A percentile compares a stretch with the other conserved stretches of the same genome.
These are phyloP conservation scores for Escallonia herrerae DNA, from an alignment of 129 eudicot species.

Conservation along the genomic window DNA sequence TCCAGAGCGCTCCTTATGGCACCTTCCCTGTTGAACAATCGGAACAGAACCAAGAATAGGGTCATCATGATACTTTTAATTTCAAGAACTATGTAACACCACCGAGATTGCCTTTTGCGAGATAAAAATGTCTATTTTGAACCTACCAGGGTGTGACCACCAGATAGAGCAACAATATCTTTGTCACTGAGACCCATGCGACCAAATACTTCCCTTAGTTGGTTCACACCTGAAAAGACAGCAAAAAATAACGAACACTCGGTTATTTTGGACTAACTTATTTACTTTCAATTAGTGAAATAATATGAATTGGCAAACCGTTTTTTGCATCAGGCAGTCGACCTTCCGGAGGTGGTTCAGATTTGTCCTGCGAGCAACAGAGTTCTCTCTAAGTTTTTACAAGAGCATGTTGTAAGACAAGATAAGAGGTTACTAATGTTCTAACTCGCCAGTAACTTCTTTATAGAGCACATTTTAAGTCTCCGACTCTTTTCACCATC, in stretches of 20 bases:
- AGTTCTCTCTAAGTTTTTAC: not conserved
- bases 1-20: slow-evolving; percentile 82
- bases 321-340: slow-evolving; percentile 76
- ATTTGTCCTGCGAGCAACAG: slow-evolving; percentile 50
- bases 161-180: slow-evolving; percentile 80
- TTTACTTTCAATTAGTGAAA: not conserved
- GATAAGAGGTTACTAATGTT: not conserved
- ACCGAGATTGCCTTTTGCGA: not conserved
- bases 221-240: slow-evolving; percentile 43
- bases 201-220: slow-evolving; percentile 56
- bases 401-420: not conserved
- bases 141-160: slow-evolving; percentile 73
- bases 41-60: not conserved
- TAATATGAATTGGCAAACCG: slow-evolving; percentile 25
- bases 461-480: not conserved
- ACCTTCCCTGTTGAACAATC: slow-evolving; percentile 48
- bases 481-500: not conserved
- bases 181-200: slow-evolving; percentile 77
- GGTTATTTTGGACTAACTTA: not conserved
- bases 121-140: not conserved
- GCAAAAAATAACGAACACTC: not conserved
- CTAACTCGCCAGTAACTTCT: not conserved
- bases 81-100: not conserved
- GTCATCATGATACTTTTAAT: not conserved
- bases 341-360: slow-evolving; percentile 75